phyloP scores from a whole-genome alignment of 345 rosid species.

The Aquilaria malaccensis region DNA sequence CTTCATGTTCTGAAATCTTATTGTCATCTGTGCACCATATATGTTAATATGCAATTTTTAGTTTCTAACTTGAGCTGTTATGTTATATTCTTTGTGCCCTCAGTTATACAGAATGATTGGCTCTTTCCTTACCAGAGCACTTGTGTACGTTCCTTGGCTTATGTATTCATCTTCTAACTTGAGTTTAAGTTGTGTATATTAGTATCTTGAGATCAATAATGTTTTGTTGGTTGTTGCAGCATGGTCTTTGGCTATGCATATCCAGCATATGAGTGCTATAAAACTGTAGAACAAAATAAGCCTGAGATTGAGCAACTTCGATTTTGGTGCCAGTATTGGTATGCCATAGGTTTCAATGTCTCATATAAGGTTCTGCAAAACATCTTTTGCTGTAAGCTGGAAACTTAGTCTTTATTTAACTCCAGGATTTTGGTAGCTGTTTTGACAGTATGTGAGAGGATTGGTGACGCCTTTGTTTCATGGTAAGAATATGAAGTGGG shows the following conservation, averaged over 20 bases:
- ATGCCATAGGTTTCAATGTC: slow-evolving; percentile 1
- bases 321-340: slow-evolving; percentile 92
- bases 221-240: slow-evolving; percentile 21
- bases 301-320: slow-evolving; percentile 47
- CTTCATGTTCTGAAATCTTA: too few species aligned
- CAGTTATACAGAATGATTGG: slow-evolving; percentile 40
- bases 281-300: slow-evolving; percentile 47
- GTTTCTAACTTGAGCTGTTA: too few species aligned
- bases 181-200: slow-evolving; percentile 1
- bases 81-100: neutral
- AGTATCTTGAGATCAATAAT: neutral
- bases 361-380: neutral
- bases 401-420: neutral
- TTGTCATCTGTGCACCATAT: too few species aligned
- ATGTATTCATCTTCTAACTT: neutral
- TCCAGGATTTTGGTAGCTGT: slow-evolving; percentile 74
- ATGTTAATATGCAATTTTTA: too few species aligned
- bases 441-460: slow-evolving; percentile 59
- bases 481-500: slow-evolving; percentile 30
- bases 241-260: slow-evolving; percentile 70
- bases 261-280: slow-evolving; percentile 78
- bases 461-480: slow-evolving; percentile 63
- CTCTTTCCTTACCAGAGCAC: slow-evolving; percentile 56
- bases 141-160: slow-evolving; percentile 33
- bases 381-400: neutral